A percentile compares a stretch with the other conserved stretches of the same genome.
These are phyloP conservation scores for Vigna nakashimae DNA, from an alignment of 306 rosid species.

Conservation along the genomic window DNA sequence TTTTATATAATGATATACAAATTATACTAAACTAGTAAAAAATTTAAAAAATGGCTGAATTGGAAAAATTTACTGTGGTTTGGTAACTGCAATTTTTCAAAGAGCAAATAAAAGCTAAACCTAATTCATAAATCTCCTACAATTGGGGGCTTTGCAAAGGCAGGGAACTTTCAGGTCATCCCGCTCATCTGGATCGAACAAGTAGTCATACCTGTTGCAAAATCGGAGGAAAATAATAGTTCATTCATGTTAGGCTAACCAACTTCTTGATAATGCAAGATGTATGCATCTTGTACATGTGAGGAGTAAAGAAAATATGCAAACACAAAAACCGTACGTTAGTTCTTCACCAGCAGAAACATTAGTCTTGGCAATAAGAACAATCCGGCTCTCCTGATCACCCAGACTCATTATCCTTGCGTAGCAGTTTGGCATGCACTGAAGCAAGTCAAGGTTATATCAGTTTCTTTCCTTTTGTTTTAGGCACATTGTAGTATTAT, in stretches of 20 bases:
- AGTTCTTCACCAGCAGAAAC: conserved; percentile 92
- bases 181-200: conserved; percentile 87
- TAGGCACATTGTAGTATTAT: conserved; percentile 18
- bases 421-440: conserved; percentile 98
- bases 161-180: conserved; percentile 93
- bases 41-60: conserved; percentile 25
- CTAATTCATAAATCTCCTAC: conserved; percentile 90
- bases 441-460: conserved; percentile 50
- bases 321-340: conserved; percentile 60
- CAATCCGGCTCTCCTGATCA: conserved; percentile 78
- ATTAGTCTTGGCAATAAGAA: conserved; percentile 83
- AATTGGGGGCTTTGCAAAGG: conserved; percentile 78
- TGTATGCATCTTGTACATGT: background rate
- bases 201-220: conserved; percentile 86
- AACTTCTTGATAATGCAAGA: background rate
- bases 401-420: conserved; percentile 90
- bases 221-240: conserved; percentile 9
- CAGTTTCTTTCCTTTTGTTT: conserved; percentile 3
- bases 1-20: conserved; percentile 49
- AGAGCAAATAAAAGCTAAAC: conserved; percentile 39
- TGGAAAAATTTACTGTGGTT: conserved; percentile 49
- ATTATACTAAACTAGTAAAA: conserved; percentile 24
- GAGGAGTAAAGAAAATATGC: background rate
- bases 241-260: conserved; percentile 13
- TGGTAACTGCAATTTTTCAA: conserved; percentile 51